Conservation (phyloP, 2,329 filamentous ascomycete genomes). For the Talaromyces sp. region DNA sequence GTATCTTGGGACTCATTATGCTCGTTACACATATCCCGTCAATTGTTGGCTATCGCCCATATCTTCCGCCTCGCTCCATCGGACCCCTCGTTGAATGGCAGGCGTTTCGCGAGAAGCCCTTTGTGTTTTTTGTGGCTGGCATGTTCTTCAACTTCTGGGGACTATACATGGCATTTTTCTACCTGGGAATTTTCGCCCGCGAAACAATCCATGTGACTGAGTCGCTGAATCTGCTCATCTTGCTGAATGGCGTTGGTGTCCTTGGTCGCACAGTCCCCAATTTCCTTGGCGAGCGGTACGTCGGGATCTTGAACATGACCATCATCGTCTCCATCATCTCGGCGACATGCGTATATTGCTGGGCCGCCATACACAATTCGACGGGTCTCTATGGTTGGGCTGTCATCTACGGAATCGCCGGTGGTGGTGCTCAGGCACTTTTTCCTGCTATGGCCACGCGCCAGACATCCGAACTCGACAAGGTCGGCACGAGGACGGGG, state of each 20-base stretch:
- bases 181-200: slow-evolving; percentile 25
- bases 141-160: slow-evolving; percentile 11
- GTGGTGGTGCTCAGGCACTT: slow-evolving; percentile 28
- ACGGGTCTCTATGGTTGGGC: slow-evolving; percentile 9
- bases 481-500: slow-evolving; percentile 51
- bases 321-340: slow-evolving; percentile 1
- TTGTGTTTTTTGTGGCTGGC: slow-evolving; percentile 5
- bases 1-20: slow-evolving; percentile 10
- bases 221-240: slow-evolving; percentile 8
- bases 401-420: slow-evolving; percentile 8
- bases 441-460: slow-evolving; percentile 61
- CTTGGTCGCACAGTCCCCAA: slow-evolving; percentile 11
- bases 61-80: slow-evolving; percentile 3
- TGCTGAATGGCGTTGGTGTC: slow-evolving; percentile 9
- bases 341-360: slow-evolving; percentile 15
- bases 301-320: slow-evolving; percentile 5
- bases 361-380: slow-evolving; percentile 5
- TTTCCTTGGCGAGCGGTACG: slow-evolving; percentile 1
- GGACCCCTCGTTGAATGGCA: slow-evolving; percentile 12
- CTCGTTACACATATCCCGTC: slow-evolving; percentile 9
- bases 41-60: slow-evolving; percentile 8
- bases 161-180: slow-evolving; percentile 13
- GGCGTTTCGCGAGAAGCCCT: slow-evolving; percentile 10
- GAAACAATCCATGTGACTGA: slow-evolving; percentile 3
- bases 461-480: slow-evolving; percentile 49